These are phyloP conservation scores for Talaromyces atroroseus DNA, from an alignment of 2,329 filamentous ascomycete genomes.

Conservation along the genomic window DNA sequence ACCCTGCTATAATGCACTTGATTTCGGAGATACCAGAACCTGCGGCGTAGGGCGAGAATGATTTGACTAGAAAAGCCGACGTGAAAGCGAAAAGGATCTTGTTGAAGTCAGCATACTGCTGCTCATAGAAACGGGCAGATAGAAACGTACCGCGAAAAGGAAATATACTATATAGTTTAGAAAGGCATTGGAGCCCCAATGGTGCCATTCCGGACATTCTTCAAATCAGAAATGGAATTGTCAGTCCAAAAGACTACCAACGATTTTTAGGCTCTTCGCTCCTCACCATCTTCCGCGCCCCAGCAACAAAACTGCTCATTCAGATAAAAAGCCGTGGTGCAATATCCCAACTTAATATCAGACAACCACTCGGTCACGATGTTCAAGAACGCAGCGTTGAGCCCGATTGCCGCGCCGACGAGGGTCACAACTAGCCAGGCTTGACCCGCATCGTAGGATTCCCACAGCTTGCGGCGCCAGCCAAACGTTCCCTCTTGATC, in stretches of 20 bases:
- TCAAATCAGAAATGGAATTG: conserved; percentile 7
- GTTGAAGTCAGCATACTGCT: conserved; percentile 1
- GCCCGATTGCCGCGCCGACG: conserved; percentile 81
- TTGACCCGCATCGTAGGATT: conserved; percentile 92
- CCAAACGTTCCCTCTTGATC: conserved; percentile 62
- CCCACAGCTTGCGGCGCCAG: conserved; percentile 75
- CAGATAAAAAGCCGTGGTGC: conserved; percentile 89
- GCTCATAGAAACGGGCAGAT: neutral
- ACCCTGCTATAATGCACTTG: conserved; percentile 97
- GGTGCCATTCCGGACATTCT: conserved; percentile 84
- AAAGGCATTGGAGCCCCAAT: conserved; percentile 72
- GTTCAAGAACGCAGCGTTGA: conserved; percentile 89
- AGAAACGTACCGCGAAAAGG: conserved; percentile 60
- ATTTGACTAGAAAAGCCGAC: conserved; percentile 78
- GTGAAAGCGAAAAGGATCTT: conserved; percentile 74
- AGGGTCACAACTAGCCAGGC: conserved; percentile 97
- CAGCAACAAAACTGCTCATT: conserved; percentile 98
- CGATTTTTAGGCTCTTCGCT: neutral
- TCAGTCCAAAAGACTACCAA: neutral
- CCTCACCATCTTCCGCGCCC: conserved; percentile 76
- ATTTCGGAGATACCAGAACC: conserved; percentile 98
- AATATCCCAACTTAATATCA: conserved; percentile 94
- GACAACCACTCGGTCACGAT: conserved; percentile 96
- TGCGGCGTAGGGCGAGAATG: conserved; percentile 90
- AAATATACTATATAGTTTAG: conserved; percentile 87